These are phyloP conservation scores for Rauvolfia tetraphylla DNA, from an alignment of 257 asterid genomes.

Conservation along the genomic window DNA sequence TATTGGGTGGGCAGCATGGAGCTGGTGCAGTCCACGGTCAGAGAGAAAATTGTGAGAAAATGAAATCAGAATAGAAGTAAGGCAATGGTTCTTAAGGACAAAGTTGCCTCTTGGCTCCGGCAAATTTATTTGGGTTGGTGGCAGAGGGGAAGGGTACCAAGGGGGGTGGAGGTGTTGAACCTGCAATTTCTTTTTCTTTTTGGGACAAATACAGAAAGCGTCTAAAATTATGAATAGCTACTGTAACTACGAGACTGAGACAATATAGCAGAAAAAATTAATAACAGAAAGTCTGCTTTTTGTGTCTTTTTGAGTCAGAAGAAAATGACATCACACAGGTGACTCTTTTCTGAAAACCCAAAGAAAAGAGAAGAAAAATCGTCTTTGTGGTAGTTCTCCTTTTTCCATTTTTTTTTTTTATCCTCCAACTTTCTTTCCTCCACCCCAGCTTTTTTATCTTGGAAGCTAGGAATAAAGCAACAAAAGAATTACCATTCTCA, in stretches of 20 bases:
- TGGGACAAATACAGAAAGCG: neutral
- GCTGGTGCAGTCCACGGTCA: neutral
- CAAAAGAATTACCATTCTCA: neutral
- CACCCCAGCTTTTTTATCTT: no score
- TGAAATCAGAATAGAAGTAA: neutral
- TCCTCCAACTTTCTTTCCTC: no score
- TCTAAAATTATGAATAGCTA: neutral
- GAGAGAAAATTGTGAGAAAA: neutral
- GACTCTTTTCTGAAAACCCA: neutral
- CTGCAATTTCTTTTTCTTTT: neutral
- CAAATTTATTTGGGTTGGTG: no score
- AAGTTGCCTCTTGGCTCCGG: neutral
- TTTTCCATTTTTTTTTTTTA: neutral
- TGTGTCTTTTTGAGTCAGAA: neutral
- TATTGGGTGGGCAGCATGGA: neutral
- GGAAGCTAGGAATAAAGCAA: neutral
- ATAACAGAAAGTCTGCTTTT: neutral
- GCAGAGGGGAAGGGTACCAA: no score
- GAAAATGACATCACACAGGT: neutral
- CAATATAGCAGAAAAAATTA: neutral
- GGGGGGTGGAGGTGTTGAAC: neutral
- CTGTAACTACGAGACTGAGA: neutral
- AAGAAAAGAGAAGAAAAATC: neutral
- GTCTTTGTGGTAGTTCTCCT: neutral
- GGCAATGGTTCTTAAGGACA: neutral